Evolutionary conservation across 2,329 filamentous ascomycete species (phyloP).

Genomic region (Thielaviopsis punctulata): DNA sequence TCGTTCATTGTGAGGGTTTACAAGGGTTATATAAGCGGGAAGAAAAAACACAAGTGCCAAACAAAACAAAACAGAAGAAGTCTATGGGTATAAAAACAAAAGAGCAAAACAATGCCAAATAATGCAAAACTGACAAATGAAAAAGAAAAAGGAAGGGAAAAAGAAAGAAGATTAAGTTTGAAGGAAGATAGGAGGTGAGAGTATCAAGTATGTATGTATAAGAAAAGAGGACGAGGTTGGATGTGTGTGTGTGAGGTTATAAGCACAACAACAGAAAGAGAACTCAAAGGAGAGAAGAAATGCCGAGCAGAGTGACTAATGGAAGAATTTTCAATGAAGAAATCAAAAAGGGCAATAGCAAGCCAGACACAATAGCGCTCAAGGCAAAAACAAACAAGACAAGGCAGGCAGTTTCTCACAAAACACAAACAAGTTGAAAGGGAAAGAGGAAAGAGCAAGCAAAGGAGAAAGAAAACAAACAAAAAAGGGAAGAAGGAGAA

Average conservation of each 20-base stretch:
- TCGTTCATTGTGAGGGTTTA: conserved; percentile 19
- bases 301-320: background rate
- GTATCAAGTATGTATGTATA: background rate
- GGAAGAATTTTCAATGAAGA: background rate
- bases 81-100: background rate
- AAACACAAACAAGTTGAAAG: too few species aligned
- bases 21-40: conserved; percentile 21
- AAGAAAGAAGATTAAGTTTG: background rate
- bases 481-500: background rate
- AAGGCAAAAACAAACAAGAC: background rate
- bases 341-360: background rate
- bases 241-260: background rate
- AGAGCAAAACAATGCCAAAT: background rate
- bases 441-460: background rate
- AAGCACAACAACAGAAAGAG: background rate
- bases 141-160: background rate
- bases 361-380: background rate
- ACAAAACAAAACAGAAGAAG: background rate
- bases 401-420: background rate
- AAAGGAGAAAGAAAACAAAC: background rate
- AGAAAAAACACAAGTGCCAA: background rate
- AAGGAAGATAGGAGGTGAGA: background rate
- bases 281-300: background rate
- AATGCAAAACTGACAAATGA: background rate
- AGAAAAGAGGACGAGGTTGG: background rate